phyloP scores from a whole-genome alignment of 2,329 filamentous ascomycete genomes.

The Trichoderma harzianum region DNA sequence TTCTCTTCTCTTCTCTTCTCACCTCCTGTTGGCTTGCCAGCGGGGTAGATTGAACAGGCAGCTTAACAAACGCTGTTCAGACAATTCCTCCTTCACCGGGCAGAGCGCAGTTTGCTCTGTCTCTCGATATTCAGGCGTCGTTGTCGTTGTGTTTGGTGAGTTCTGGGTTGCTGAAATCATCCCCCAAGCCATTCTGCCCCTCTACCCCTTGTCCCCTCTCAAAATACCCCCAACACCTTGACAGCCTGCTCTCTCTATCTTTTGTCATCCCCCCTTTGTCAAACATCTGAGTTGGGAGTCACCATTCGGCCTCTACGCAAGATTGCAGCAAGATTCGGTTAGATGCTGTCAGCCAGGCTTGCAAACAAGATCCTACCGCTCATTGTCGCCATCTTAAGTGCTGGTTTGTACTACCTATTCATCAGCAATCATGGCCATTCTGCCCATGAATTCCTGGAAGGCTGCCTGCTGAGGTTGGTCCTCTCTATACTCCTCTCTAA shows the following conservation, averaged over 20 bases:
- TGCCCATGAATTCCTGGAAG: background rate
- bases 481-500: background rate
- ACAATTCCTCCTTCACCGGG: background rate
- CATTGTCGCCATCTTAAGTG: background rate
- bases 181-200: background rate
- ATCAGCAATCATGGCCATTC: background rate
- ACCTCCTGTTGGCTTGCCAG: background rate
- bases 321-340: background rate
- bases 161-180: background rate
- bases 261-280: background rate
- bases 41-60: background rate
- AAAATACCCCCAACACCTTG: background rate
- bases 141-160: slow-evolving; percentile 10
- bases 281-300: background rate
- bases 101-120: background rate
- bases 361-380: background rate
- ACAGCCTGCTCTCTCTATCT: background rate
- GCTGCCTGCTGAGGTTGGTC: slow-evolving; percentile 12
- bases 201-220: background rate
- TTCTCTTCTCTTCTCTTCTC: background rate
- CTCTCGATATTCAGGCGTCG: background rate
- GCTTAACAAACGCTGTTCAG: background rate
- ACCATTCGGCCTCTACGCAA: background rate
- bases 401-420: background rate
- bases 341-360: slow-evolving; percentile 1